Evolutionary conservation across 441 rosid genomes (phyloP), one percentile per base, ranked within the genome.

Genomic region (Arabidopsis hybrid): DNA sequence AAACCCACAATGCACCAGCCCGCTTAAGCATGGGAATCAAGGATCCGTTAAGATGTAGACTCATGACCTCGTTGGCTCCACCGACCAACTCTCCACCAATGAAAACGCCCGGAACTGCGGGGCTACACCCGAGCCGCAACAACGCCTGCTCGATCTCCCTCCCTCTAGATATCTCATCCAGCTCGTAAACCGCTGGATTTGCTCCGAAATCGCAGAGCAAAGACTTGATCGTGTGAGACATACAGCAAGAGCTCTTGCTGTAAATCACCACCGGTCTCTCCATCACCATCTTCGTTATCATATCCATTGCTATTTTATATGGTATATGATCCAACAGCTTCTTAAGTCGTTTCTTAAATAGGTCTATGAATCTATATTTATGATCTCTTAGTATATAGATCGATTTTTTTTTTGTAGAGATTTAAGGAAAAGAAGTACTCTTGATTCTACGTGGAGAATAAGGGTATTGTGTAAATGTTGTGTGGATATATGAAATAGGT

Each of bases 251-350:
- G 72, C 86, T 91, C 81, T 75, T 78, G 84, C 92, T 91, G 82
- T 87, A 91, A 42, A 91, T 84, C 86, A 89, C 94, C 52, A 91
- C 92, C 5, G 97, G 85, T 81, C 85, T 89, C 80, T 87, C 86
- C 45, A 86, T 63, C 55, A 83, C 92, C 88, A 91, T 70, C 32
- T 63, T 76, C 5, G 78, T 71, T 49, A 89, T 80, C 63, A 77
- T 87, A 11, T 91, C 97, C 97, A 91, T 89, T 56, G 64, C 16
- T 32, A 8, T 18, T n/a, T 32, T 46, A 18, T 56, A 18, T 39
- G n/a, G 12, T 73, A 13, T 47, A 49, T 51, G 46, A 64, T 43
- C 47, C n/a, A 32, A 38, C 51, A 36, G 38, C 13, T 65, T 34
- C 26, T 49, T 53, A 7, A 50, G 10, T 36, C 12, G n/a, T n/a